Evolutionary conservation across 768 basidiomycete genomes (phyloP), one percentile per base, ranked within the genome.

Genomic region (Auricularia heimuer): DNA sequence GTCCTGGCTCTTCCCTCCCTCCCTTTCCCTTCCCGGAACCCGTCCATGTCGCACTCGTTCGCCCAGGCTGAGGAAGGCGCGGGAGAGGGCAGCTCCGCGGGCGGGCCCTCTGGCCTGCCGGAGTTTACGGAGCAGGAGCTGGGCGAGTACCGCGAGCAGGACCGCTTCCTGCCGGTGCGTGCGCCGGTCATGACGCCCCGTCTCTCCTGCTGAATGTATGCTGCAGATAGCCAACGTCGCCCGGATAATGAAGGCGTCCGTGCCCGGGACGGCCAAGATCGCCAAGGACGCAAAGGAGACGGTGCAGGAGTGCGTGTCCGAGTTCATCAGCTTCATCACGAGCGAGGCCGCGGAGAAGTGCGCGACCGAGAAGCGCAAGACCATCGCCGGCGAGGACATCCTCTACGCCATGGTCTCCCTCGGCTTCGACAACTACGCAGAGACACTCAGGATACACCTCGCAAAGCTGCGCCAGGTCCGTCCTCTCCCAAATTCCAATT

Each of bases 201-300:
- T 8, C 62, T 66, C 36, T 21, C 4, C 42, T 39, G n/a, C 8
- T 14, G 39, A 36, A n/a, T 36, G 14, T 36, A 33, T 12, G 34
- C n/a, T 54, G 18, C 69, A 95, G 94, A 98, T 98, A 70, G 95
- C 95, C 62, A 98, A 98, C 73, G 94, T 98, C n/a, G 87, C 94
- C 16, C 85, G 96, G 24, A 95, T 98, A 72, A 98, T 98, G 95
- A 98, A 98, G 76, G 80, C 86, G 54, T 83, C 92, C 11, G 87
- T 98, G 2, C 95, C 96, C 0, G 78, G 86, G 0, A 89, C 89
- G 21, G 92, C 96, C 54, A 98, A 98, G 78, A 96, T 98, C 71
- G 91, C 92, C 7, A 98, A 98, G 75, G 96, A 98, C 76, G 94
- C 94, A 56, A 98, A 98, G 74, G 96, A 98, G 77, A 94, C 92